Evolutionary conservation across 305 asterid species (phyloP).

Genomic region (Ilex paraguariensis): DNA sequence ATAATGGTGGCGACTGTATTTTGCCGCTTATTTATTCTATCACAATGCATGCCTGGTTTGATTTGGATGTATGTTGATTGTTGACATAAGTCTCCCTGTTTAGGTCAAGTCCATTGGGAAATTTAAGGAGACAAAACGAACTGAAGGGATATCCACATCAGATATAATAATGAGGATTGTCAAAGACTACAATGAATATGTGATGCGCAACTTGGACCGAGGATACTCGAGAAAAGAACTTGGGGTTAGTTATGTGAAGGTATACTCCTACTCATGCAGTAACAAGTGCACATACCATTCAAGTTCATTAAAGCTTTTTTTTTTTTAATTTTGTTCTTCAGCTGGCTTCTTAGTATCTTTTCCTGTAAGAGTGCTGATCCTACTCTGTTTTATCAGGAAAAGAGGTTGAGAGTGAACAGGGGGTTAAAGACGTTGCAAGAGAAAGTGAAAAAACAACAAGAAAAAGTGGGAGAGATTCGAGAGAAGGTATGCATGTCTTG

Average conservation of each 20-base stretch:
- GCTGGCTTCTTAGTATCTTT: conserved; percentile 8
- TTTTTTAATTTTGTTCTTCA: no score
- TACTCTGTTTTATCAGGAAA: conserved; percentile 33
- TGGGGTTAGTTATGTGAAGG: conserved; percentile 66
- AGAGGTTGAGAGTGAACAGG: conserved; percentile 55
- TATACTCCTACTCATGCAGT: conserved; percentile 7
- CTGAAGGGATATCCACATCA: conserved; percentile 65
- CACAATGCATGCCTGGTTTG: no score
- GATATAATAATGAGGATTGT: conserved; percentile 62
- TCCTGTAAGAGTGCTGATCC: background rate
- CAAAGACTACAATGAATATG: conserved; percentile 65
- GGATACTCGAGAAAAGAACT: conserved; percentile 68
- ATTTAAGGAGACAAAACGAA: conserved; percentile 56
- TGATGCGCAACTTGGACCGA: conserved; percentile 67
- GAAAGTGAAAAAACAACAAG: conserved; percentile 69
- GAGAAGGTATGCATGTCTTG: conserved; percentile 40
- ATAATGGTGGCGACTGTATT: no score
- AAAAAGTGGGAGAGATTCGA: conserved; percentile 61
- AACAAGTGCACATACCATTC: background rate
- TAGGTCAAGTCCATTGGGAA: conserved; percentile 58
- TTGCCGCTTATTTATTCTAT: no score
- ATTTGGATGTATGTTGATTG: no score
- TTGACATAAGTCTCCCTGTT: conserved; percentile 4
- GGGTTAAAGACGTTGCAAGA: conserved; percentile 50
- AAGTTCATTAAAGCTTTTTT: background rate